Conservation (phyloP, 345 rosid genomes). For the Pugionium dolabratum region DNA sequence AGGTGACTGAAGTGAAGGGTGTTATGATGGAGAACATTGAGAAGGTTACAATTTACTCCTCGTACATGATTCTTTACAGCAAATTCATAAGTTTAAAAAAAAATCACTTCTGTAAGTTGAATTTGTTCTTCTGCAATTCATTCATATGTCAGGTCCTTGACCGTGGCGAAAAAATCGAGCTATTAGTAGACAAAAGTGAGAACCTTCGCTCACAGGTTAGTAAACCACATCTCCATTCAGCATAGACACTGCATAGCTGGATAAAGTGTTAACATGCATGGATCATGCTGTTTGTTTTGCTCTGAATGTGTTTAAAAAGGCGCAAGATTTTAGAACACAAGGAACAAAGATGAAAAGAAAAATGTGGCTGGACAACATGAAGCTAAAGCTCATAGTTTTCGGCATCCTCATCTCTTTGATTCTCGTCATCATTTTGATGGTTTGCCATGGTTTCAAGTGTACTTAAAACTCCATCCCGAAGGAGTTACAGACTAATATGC, state of each 20-base stretch:
- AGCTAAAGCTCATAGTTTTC: slow-evolving; percentile 79
- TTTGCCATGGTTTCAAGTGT: slow-evolving; percentile 87
- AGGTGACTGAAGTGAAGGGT: slow-evolving; percentile 79
- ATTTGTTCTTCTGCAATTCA: slow-evolving; percentile 3
- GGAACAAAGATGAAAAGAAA: slow-evolving; percentile 89
- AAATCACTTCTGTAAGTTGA: slow-evolving; percentile 2
- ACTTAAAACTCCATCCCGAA: slow-evolving; percentile 23
- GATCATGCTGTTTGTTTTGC: background rate
- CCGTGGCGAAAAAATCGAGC: slow-evolving; percentile 96
- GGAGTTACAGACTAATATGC: slow-evolving; percentile 18
- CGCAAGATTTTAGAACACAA: slow-evolving; percentile 89
- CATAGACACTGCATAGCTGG: background rate
- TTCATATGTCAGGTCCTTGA: slow-evolving; percentile 64
- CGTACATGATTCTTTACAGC: no score
- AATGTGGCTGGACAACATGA: slow-evolving; percentile 95
- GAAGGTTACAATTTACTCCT: slow-evolving; percentile 44
- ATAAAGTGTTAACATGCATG: slow-evolving; percentile 9
- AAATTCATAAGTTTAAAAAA: background rate
- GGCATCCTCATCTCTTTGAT: slow-evolving; percentile 63
- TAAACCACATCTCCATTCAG: background rate
- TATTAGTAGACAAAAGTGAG: slow-evolving; percentile 94
- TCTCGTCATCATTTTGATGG: slow-evolving; percentile 63
- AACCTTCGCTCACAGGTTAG: slow-evolving; percentile 88
- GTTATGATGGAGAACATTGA: background rate
- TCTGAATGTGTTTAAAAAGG: slow-evolving; percentile 46